Evolutionary conservation across 345 rosid genomes (phyloP).

Genomic region (Hypericum perforatum): DNA sequence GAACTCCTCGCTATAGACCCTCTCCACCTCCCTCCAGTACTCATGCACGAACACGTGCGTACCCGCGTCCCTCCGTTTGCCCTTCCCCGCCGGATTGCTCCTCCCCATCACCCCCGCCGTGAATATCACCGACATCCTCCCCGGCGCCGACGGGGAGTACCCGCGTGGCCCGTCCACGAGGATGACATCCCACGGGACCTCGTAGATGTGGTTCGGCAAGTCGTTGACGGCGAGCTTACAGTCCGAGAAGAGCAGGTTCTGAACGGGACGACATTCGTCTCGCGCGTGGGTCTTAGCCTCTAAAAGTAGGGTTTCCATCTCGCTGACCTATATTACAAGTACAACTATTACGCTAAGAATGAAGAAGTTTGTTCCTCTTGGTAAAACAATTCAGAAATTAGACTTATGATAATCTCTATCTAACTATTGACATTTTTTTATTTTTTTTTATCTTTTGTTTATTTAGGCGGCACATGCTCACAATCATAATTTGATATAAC

Average conservation of each 20-base stretch:
- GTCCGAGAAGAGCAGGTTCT: slow-evolving; percentile 77
- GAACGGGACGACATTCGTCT: slow-evolving; percentile 73
- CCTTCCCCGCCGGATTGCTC: slow-evolving; percentile 36
- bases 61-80: slow-evolving; percentile 16
- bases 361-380: too few species aligned
- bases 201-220: slow-evolving; percentile 73
- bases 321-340: slow-evolving; percentile 35
- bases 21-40: slow-evolving; percentile 55
- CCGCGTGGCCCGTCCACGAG: slow-evolving; percentile 80
- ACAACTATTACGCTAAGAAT: too few species aligned
- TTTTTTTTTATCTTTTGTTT: too few species aligned
- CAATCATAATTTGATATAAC: too few species aligned
- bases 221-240: slow-evolving; percentile 73
- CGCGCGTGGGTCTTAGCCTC: slow-evolving; percentile 25
- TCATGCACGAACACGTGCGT: slow-evolving; percentile 87
- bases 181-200: slow-evolving; percentile 71
- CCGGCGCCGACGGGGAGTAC: slow-evolving; percentile 45
- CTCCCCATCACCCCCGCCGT: slow-evolving; percentile 72
- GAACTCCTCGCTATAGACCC: slow-evolving; percentile 54
- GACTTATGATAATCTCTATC: too few species aligned
- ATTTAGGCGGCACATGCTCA: too few species aligned
- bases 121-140: slow-evolving; percentile 80
- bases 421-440: too few species aligned
- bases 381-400: too few species aligned
- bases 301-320: slow-evolving; percentile 31